Percentiles rank a stretch among this genome's conserved stretches.
Conservation (phyloP, 202 grass and related monocot genomes). For the Eragrostis tef region DNA sequence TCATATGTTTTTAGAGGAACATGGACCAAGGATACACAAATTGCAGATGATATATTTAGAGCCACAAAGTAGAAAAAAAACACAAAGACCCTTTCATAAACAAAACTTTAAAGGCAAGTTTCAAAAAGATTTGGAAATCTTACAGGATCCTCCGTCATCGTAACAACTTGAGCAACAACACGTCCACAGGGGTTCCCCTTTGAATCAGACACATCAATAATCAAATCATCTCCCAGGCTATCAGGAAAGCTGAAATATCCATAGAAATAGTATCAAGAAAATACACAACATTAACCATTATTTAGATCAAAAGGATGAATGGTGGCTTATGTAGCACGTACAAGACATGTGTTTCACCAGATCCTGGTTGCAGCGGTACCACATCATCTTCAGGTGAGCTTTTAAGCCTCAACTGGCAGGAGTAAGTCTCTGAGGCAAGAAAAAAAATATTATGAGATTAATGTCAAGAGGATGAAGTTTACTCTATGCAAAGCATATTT, state of each 20-base stretch:
- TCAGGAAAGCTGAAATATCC: conserved; percentile 92
- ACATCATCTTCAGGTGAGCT: conserved; percentile 75
- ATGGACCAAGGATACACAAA: background rate
- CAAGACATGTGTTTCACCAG: conserved; percentile 96
- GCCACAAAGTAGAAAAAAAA: conserved; percentile 28
- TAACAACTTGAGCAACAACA: conserved; percentile 90
- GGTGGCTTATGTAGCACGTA: conserved; percentile 56
- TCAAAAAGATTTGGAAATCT: conserved; percentile 38
- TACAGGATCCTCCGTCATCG: conserved; percentile 90
- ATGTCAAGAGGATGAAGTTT: conserved; percentile 36
- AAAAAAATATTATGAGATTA: conserved; percentile 45
- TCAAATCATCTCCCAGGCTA: conserved; percentile 96
- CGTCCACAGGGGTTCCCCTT: conserved; percentile 78
- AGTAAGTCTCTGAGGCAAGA: conserved; percentile 75
- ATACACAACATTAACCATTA: background rate
- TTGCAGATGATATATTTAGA: conserved; percentile 10
- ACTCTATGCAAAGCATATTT: conserved; percentile 35
- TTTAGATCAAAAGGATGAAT: conserved; percentile 26
- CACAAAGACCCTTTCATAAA: conserved; percentile 18
- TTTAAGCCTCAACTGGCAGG: conserved; percentile 90
- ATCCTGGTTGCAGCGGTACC: conserved; percentile 93
- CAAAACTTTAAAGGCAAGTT: conserved; percentile 16
- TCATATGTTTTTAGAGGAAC: conserved; percentile 30
- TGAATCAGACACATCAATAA: conserved; percentile 90
- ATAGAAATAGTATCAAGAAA: conserved; percentile 42